phyloP scores from a whole-genome alignment of 192 early-diverging fungal genomes.

The Dimargaris cristalligena region DNA sequence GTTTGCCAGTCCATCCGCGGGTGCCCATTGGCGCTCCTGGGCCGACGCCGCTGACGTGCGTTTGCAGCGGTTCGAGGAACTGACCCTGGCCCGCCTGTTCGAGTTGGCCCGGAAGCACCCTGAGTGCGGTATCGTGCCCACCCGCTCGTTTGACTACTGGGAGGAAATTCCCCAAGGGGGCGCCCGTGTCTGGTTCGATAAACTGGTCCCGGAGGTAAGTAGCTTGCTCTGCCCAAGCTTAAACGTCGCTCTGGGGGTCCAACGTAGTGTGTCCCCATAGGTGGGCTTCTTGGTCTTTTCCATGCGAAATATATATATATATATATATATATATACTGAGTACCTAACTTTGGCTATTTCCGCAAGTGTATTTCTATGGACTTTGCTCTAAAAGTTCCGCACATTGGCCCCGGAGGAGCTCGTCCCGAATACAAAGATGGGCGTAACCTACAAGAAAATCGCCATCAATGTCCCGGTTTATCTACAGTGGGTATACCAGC shows the following conservation, averaged over 20 bases:
- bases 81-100: slow-evolving; percentile 17
- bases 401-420: slow-evolving; percentile 9
- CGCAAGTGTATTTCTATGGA: too few relatives aligned
- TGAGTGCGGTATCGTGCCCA: slow-evolving; percentile 15
- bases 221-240: background rate
- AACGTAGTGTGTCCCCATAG: slow-evolving; percentile 5
- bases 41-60: slow-evolving; percentile 23
- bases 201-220: slow-evolving; percentile 2
- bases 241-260: background rate
- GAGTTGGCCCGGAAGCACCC: slow-evolving; percentile 12
- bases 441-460: slow-evolving; percentile 19
- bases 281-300: slow-evolving; percentile 12
- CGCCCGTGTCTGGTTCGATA: background rate
- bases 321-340: too few relatives aligned
- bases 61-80: slow-evolving; percentile 21
- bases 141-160: slow-evolving; percentile 9
- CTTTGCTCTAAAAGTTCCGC: slow-evolving; percentile 1
- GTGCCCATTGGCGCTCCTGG: slow-evolving; percentile 47
- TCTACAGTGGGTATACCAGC: slow-evolving; percentile 15
- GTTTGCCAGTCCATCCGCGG: slow-evolving; percentile 33
- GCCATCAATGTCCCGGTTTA: slow-evolving; percentile 23
- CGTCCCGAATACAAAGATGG: slow-evolving; percentile 12
- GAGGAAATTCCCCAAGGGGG: background rate
- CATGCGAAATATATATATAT: too few relatives aligned
- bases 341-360: too few relatives aligned